Evolutionary conservation across 495 filamentous ascomycete species (phyloP).

Genomic region (Parathielavia appendiculata): DNA sequence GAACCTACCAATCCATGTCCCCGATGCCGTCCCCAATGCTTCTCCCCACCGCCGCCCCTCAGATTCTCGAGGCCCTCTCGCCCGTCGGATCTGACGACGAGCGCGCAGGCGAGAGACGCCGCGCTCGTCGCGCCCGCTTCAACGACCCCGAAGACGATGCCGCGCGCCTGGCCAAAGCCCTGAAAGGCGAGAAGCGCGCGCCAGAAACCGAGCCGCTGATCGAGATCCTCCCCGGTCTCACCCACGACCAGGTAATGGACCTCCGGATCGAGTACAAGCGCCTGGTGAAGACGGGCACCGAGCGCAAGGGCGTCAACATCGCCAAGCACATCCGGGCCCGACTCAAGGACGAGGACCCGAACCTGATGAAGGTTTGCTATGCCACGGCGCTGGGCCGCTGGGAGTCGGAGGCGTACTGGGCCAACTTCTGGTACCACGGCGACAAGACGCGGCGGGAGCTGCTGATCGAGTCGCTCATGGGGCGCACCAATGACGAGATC

Average conservation of each 20-base stretch:
- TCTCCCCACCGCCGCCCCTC: conserved; percentile 34
- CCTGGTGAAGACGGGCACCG: conserved; percentile 63
- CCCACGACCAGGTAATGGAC: conserved; percentile 77
- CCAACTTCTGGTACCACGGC: conserved; percentile 96
- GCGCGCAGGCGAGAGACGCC: conserved; percentile 34
- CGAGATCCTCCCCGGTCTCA: conserved; percentile 76
- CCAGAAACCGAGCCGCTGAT: conserved; percentile 67
- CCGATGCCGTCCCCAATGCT: conserved; percentile 81
- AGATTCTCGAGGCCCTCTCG: conserved; percentile 39
- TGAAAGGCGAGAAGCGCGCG: conserved; percentile 60
- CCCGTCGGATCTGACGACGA: conserved; percentile 43
- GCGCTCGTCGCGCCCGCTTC: conserved; percentile 54
- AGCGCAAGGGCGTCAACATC: conserved; percentile 83
- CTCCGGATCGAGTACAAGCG: conserved; percentile 86
- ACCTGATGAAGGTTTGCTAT: conserved; percentile 84
- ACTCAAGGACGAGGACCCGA: conserved; percentile 57
- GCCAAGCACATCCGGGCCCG: conserved; percentile 90
- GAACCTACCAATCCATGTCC: conserved; percentile 91
- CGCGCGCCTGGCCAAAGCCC: conserved; percentile 63
- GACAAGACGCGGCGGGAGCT: conserved; percentile 78
- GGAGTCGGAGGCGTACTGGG: conserved; percentile 96
- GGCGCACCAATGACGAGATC: conserved; percentile 79
- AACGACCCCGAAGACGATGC: conserved; percentile 82
- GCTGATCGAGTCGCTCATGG: conserved; percentile 89
- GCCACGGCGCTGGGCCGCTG: conserved; percentile 84